A percentile compares a stretch with the other conserved stretches of the same genome.
phyloP scores from a whole-genome alignment of 116 monocot genomes.

The Cymodocea nodosa region DNA sequence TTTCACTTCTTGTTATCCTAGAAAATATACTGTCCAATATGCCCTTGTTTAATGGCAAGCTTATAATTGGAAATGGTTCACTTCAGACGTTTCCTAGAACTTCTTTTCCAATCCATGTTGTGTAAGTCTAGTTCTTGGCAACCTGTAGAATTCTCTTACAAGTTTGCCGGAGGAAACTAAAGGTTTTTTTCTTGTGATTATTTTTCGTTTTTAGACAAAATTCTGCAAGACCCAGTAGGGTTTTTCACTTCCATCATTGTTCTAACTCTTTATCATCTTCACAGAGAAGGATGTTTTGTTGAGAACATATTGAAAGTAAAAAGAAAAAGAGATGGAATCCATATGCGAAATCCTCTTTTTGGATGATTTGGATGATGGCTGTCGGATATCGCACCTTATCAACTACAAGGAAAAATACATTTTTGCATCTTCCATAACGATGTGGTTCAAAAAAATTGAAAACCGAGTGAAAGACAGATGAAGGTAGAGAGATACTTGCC shows the following conservation, averaged over 20 bases:
- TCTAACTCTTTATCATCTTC: neutral
- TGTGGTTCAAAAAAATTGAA: neutral
- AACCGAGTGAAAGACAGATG: neutral
- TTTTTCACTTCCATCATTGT: neutral
- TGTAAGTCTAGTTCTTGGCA: too few relatives aligned
- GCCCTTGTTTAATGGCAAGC: too few relatives aligned
- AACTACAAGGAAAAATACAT: neutral
- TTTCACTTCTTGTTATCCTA: too few relatives aligned
- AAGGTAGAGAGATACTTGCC: neutral
- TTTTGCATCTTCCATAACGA: neutral
- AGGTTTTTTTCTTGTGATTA: neutral
- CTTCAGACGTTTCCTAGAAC: too few relatives aligned
- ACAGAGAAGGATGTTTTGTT: constrained; percentile 7
- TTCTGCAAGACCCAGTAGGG: neutral
- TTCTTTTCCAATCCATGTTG: too few relatives aligned
- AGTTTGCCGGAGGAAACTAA: neutral
- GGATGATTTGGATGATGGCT: neutral
- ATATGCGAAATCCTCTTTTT: neutral
- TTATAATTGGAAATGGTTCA: too few relatives aligned
- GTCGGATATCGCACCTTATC: neutral
- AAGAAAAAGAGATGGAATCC: neutral
- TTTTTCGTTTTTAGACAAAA: neutral
- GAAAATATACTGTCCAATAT: too few relatives aligned
- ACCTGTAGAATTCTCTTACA: too few relatives aligned
- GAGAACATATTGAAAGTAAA: neutral